Evolutionary conservation across 176 grass and related monocot species (phyloP).

Genomic region (Cenchrus americanus): DNA sequence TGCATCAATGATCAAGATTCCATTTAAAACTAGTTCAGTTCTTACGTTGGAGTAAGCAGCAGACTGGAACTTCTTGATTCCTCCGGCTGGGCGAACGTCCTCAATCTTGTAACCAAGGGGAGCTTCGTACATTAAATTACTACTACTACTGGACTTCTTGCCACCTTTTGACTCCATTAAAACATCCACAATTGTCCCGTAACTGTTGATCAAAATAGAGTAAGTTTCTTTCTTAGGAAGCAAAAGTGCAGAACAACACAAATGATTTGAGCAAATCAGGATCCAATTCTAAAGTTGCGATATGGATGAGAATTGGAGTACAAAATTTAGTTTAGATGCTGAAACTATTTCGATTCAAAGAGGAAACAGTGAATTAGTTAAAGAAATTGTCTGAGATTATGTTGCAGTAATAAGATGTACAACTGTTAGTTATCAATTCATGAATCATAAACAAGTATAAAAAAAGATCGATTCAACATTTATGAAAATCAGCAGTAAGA

Average conservation of each 20-base stretch:
- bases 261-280: neutral
- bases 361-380: neutral
- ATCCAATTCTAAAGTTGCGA: neutral
- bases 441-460: neutral
- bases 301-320: neutral
- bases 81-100: constrained; percentile 90
- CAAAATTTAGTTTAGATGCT: neutral
- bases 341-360: neutral
- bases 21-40: constrained; percentile 7
- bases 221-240: neutral
- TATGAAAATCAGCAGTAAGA: neutral
- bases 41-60: constrained; percentile 99
- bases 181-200: constrained; percentile 62
- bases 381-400: neutral
- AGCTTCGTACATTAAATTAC: constrained; percentile 80
- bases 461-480: neutral
- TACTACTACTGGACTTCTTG: constrained; percentile 80
- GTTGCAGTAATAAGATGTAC: neutral
- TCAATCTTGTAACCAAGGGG: constrained; percentile 95
- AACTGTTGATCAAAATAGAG: constrained; percentile 29
- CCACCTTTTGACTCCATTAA: constrained; percentile 96
- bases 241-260: neutral
- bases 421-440: neutral
- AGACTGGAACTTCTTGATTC: constrained; percentile 99
- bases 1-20: neutral